A percentile compares a stretch with the other conserved stretches of the same genome.
These are phyloP conservation scores for Helichrysum umbraculigerum DNA, from an alignment of 129 eudicot species.

Conservation along the genomic window DNA sequence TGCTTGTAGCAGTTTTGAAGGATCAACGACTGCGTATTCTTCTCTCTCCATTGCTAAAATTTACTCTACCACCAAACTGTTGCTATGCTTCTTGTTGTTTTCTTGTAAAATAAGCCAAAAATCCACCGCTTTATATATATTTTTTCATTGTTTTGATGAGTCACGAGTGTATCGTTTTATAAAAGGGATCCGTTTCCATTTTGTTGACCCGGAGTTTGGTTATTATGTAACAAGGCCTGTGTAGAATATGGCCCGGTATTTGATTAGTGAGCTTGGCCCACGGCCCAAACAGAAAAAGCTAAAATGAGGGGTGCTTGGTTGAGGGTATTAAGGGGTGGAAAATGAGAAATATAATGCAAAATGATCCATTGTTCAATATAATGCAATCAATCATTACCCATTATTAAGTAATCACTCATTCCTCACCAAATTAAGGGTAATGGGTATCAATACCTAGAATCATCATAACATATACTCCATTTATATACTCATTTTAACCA, in stretches of 20 bases:
- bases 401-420: too few species aligned
- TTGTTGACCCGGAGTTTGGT: background rate
- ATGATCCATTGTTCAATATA: too few species aligned
- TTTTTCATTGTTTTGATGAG: background rate
- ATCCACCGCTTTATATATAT: slow-evolving; percentile 37
- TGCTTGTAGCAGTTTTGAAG: slow-evolving; percentile 58
- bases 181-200: background rate
- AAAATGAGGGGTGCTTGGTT: too few species aligned
- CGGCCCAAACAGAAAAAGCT: background rate
- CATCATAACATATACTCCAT: too few species aligned
- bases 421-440: too few species aligned
- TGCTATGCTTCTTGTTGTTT: background rate
- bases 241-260: background rate
- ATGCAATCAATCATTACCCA: too few species aligned
- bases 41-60: slow-evolving; percentile 62
- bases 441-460: too few species aligned
- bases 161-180: background rate
- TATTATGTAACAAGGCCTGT: background rate
- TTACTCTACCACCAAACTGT: background rate
- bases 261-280: background rate
- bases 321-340: too few species aligned
- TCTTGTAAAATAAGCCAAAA: slow-evolving; percentile 37
- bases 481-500: too few species aligned
- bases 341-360: too few species aligned
- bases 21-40: slow-evolving; percentile 62